These are phyloP conservation scores for Protea cynaroides DNA, from an alignment of 164 flowering plant genomes.

Conservation along the genomic window DNA sequence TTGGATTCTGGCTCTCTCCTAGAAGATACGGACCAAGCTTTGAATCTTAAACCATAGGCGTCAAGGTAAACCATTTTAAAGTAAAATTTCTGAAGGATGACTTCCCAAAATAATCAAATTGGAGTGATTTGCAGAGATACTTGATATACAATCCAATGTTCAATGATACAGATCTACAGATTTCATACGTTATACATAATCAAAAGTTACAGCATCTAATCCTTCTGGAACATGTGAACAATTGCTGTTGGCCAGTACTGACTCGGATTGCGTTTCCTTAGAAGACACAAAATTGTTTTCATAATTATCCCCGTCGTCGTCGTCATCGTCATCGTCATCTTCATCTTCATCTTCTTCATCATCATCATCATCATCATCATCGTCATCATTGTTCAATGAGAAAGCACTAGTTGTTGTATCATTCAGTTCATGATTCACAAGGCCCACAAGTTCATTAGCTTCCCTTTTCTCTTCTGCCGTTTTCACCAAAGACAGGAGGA, in stretches of 20 bases:
- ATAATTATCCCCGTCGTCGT: slow-evolving; percentile 12
- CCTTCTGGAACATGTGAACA: slow-evolving; percentile 5
- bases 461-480: slow-evolving; percentile 58
- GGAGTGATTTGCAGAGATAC: no score
- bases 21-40: no score
- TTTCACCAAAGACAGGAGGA: slow-evolving; percentile 71
- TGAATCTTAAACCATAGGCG: no score
- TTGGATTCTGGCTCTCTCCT: no score
- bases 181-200: background rate
- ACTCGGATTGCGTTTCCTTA: slow-evolving; percentile 12
- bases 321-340: slow-evolving; percentile 25
- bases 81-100: background rate
- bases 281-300: slow-evolving; percentile 1
- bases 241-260: slow-evolving; percentile 6
- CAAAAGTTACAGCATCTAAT: slow-evolving; percentile 3
- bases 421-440: slow-evolving; percentile 9
- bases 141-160: no score
- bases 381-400: slow-evolving; percentile 14
- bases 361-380: slow-evolving; percentile 27
- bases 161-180: background rate
- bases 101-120: slow-evolving; percentile 7
- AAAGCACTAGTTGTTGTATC: slow-evolving; percentile 6
- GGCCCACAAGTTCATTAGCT: slow-evolving; percentile 56
- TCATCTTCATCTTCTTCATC: slow-evolving; percentile 19
- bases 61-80: no score